Conservation (phyloP, 164 flowering plant genomes). For the Magnolia kwangsiensis region DNA sequence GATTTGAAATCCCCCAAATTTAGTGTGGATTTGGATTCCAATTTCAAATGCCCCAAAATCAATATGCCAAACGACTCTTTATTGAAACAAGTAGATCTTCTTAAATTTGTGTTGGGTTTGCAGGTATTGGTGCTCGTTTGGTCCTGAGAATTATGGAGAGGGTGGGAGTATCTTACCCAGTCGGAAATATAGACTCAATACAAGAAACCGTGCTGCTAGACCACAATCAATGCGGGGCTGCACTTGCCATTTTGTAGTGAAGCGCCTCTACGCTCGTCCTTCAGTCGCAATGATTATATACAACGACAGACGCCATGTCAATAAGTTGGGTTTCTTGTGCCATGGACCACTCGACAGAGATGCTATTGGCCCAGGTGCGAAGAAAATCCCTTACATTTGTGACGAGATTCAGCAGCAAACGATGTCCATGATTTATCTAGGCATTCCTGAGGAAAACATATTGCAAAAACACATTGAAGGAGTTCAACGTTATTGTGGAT, state of each 20-base stretch:
- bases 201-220: constrained; percentile 94
- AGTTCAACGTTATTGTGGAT: constrained; percentile 81
- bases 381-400: constrained; percentile 76
- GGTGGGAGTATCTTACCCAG: constrained; percentile 88
- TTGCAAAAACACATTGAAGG: constrained; percentile 92
- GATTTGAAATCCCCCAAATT: too few relatives aligned
- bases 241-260: constrained; percentile 84
- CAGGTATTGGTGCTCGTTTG: constrained; percentile 99
- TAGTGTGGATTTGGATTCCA: too few relatives aligned
- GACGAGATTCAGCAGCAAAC: constrained; percentile 91
- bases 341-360: constrained; percentile 97
- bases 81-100: neutral
- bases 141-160: constrained; percentile 97
- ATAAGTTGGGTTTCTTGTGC: constrained; percentile 83
- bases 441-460: constrained; percentile 87
- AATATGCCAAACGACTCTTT: too few relatives aligned
- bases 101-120: constrained; percentile 10
- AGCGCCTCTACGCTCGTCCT: constrained; percentile 88
- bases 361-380: constrained; percentile 98
- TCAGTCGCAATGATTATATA: constrained; percentile 76
- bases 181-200: constrained; percentile 82
- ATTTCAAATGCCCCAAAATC: too few relatives aligned
- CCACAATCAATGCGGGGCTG: constrained; percentile 99
- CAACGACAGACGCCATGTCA: constrained; percentile 84
- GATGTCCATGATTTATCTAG: constrained; percentile 96